phyloP scores from a whole-genome alignment of 2,329 filamentous ascomycete species.

The Xylariaceae sp. region DNA sequence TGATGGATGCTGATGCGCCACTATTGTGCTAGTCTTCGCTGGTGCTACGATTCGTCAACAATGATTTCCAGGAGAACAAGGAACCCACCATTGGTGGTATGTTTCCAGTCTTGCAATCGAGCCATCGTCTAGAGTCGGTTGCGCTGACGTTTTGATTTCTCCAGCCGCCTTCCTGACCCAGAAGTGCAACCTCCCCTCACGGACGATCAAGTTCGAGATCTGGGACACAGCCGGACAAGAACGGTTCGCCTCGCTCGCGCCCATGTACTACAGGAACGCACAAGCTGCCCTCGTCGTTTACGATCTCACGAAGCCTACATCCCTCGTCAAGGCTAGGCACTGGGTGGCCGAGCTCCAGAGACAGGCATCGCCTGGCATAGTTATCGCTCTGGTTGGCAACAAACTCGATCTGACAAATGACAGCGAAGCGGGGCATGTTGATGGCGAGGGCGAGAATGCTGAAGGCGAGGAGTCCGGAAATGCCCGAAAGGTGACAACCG shows the following conservation, averaged over 20 bases:
- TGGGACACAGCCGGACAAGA: slow-evolving; percentile 99
- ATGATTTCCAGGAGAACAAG: slow-evolving; percentile 99
- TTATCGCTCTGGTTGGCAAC: slow-evolving; percentile 95
- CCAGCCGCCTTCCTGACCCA: slow-evolving; percentile 95
- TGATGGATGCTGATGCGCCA: slow-evolving; percentile 7
- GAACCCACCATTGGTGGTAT: slow-evolving; percentile 97
- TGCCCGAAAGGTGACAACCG: slow-evolving; percentile 82
- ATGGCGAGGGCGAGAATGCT: slow-evolving; percentile 46
- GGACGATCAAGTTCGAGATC: slow-evolving; percentile 92
- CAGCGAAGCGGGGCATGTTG: slow-evolving; percentile 37
- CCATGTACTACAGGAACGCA: slow-evolving; percentile 99
- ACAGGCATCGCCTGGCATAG: slow-evolving; percentile 92
- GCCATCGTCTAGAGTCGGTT: slow-evolving; percentile 7
- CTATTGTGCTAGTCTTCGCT: slow-evolving; percentile 72
- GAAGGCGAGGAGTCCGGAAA: slow-evolving; percentile 60
- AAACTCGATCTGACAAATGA: slow-evolving; percentile 84
- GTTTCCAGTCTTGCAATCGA: slow-evolving; percentile 28
- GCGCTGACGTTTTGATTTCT: slow-evolving; percentile 10
- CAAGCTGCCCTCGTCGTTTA: slow-evolving; percentile 97
- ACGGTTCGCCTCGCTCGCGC: slow-evolving; percentile 90
- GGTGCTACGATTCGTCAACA: slow-evolving; percentile 97
- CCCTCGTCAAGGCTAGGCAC: slow-evolving; percentile 94
- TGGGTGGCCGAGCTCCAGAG: slow-evolving; percentile 97
- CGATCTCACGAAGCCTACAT: slow-evolving; percentile 95
- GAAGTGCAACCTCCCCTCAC: slow-evolving; percentile 91